Percentiles rank a stretch among this genome's conserved stretches.
phyloP scores from a whole-genome alignment of 2,329 filamentous ascomycete species.

The Claviceps humidiphila region DNA sequence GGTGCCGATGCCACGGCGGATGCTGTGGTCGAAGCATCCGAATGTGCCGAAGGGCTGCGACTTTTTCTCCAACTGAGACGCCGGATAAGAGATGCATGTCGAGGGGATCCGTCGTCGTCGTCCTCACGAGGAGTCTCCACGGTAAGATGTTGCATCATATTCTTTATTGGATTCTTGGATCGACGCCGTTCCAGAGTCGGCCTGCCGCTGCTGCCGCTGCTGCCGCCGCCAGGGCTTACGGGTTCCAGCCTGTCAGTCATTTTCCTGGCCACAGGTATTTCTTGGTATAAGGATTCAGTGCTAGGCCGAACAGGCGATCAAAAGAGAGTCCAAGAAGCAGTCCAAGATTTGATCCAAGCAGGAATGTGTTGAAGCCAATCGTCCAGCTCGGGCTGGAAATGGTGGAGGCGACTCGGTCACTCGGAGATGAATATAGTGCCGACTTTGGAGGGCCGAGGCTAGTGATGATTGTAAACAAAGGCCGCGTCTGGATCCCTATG shows the following conservation, averaged over 20 bases:
- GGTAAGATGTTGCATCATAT: conserved; percentile 25
- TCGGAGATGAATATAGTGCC: background rate
- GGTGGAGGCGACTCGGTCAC: background rate
- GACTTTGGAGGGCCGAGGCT: background rate
- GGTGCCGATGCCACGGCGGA: conserved; percentile 8
- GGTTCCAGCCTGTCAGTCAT: conserved; percentile 18
- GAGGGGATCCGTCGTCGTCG: conserved; percentile 15
- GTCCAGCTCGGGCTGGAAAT: background rate
- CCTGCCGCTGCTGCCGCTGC: conserved; percentile 11
- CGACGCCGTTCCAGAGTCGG: conserved; percentile 17
- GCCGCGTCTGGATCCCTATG: background rate
- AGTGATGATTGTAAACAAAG: background rate
- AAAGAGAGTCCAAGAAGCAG: background rate
- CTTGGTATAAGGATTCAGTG: background rate
- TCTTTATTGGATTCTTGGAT: conserved; percentile 22
- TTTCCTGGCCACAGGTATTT: background rate
- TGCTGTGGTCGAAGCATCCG: conserved; percentile 12
- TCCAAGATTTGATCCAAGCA: background rate
- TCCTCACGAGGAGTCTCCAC: conserved; percentile 18
- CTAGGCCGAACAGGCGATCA: background rate
- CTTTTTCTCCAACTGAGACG: conserved; percentile 23
- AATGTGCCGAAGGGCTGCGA: conserved; percentile 22
- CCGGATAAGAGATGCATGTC: conserved; percentile 21
- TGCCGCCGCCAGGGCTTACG: conserved; percentile 11
- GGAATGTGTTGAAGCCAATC: background rate